Evolutionary conservation across 495 filamentous ascomycete species (phyloP).

Genomic region (Baudoinia panamericana): DNA sequence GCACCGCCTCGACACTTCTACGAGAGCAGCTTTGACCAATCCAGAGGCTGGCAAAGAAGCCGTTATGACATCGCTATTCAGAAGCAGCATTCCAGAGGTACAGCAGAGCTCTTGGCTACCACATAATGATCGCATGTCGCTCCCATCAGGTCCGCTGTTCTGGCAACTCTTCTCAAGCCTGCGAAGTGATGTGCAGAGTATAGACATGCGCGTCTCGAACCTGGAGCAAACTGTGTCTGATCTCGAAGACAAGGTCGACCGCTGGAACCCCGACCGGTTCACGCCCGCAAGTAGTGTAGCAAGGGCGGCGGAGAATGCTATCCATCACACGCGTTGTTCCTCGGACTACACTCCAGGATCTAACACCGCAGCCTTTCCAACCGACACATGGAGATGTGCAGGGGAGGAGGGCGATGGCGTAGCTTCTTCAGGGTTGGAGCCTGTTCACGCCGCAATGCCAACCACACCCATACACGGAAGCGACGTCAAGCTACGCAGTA

Average conservation of each 20-base stretch:
- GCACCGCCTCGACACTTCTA: not conserved
- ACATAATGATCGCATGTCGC: not conserved
- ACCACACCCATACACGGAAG: not conserved
- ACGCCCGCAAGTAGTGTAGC: constrained; percentile 10
- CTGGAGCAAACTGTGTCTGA: constrained; percentile 5
- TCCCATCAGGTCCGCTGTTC: not conserved
- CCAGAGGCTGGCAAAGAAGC: too few relatives aligned
- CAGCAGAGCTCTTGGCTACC: not conserved
- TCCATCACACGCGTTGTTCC: not conserved
- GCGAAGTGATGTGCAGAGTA: not conserved
- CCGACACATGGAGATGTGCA: not conserved
- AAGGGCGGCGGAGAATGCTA: not conserved
- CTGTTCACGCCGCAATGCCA: too few relatives aligned
- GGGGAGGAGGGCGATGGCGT: not conserved
- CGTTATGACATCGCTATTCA: too few relatives aligned
- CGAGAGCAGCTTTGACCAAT: too few relatives aligned
- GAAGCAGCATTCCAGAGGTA: not conserved
- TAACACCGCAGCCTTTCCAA: not conserved
- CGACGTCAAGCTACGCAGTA: not conserved
- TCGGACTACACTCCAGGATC: not conserved
- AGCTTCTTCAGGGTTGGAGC: too few relatives aligned
- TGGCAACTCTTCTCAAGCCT: not conserved
- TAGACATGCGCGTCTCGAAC: not conserved
- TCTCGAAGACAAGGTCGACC: constrained; percentile 12
- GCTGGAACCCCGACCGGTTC: constrained; percentile 10